phyloP scores from a whole-genome alignment of 2,329 filamentous ascomycete species.

The Hymenotorrendiella dingleyae region DNA sequence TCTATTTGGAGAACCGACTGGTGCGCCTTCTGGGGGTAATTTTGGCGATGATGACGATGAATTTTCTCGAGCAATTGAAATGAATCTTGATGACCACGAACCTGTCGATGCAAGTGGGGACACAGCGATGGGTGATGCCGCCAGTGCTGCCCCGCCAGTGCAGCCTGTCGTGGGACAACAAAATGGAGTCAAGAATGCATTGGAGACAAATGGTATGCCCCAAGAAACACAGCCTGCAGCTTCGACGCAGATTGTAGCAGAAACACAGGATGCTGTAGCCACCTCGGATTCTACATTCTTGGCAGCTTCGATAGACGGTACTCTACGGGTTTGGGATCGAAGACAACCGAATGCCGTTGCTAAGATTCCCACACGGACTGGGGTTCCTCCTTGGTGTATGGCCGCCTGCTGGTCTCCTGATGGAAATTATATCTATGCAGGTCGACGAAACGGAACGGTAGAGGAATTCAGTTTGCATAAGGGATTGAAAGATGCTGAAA shows the following conservation, averaged over 20 bases:
- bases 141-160: conserved; percentile 8
- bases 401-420: conserved; percentile 94
- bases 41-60: conserved; percentile 85
- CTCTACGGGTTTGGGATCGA: conserved; percentile 87
- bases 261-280: conserved; percentile 47
- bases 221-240: conserved; percentile 11
- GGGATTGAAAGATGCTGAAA: conserved; percentile 65
- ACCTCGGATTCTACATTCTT: conserved; percentile 77
- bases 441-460: conserved; percentile 81
- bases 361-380: conserved; percentile 65
- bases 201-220: conserved; percentile 13
- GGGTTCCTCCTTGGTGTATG: conserved; percentile 94
- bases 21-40: conserved; percentile 45
- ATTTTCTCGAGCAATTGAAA: conserved; percentile 68
- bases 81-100: conserved; percentile 25
- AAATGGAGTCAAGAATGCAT: conserved; percentile 5
- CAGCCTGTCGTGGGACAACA: conserved; percentile 21
- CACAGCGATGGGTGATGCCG: conserved; percentile 21
- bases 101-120: conserved; percentile 23
- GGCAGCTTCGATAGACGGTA: conserved; percentile 81
- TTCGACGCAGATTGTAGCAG: conserved; percentile 21
- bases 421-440: conserved; percentile 91
- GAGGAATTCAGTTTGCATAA: conserved; percentile 91
- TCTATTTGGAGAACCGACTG: conserved; percentile 74
- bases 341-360: conserved; percentile 72